These are phyloP conservation scores for Chlamydomonas reinhardtii DNA, from an alignment of 163 green algal genomes.

Conservation along the genomic window DNA sequence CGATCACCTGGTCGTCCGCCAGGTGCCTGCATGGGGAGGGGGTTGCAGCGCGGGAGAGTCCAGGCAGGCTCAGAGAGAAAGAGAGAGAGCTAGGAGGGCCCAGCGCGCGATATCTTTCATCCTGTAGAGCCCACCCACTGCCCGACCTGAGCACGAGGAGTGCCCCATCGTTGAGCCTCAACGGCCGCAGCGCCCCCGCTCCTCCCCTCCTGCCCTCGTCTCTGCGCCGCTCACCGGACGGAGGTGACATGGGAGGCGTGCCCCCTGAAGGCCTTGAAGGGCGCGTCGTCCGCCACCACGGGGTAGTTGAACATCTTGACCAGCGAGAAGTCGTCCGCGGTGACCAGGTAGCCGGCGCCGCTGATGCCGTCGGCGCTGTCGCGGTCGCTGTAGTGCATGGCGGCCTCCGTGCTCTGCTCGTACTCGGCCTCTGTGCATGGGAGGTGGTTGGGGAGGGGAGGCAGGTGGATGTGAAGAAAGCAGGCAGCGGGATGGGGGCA, in stretches of 20 bases:
- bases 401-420: constrained; percentile 32
- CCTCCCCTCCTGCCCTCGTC: no score
- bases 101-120: no score
- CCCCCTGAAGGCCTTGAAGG: constrained; percentile 64
- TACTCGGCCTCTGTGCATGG: constrained; percentile 24
- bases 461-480: no score
- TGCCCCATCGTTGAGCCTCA: no score
- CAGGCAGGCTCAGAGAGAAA: neutral
- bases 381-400: constrained; percentile 32
- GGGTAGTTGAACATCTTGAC: constrained; percentile 76
- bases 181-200: no score
- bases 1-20: constrained; percentile 52
- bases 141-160: no score
- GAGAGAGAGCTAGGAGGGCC: no score
- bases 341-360: constrained; percentile 62
- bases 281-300: constrained; percentile 69
- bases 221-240: constrained; percentile 37
- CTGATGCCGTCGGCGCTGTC: constrained; percentile 59
- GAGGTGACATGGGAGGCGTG: constrained; percentile 67
- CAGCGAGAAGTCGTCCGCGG: constrained; percentile 67
- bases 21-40: constrained; percentile 45
- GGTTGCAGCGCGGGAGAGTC: neutral
- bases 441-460: neutral
- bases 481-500: no score
- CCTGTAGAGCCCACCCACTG: no score